Percentiles rank a stretch among this genome's conserved stretches.
Evolutionary conservation across 352 stramenopile genomes (phyloP).

Genomic region (Phytophthora ramorum): DNA sequence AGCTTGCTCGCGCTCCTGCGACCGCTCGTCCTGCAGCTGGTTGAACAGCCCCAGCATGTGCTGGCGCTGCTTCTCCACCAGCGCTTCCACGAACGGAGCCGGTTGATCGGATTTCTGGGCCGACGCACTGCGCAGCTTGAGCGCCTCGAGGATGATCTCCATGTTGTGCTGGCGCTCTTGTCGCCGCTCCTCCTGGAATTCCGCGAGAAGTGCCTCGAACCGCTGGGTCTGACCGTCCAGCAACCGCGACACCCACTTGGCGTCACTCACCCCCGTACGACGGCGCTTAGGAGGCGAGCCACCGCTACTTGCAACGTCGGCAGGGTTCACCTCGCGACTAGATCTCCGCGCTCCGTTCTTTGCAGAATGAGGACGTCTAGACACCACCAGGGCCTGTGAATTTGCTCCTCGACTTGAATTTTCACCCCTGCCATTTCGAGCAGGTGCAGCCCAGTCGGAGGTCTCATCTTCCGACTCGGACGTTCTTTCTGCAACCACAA

Average conservation of each 20-base stretch:
- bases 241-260: constrained; percentile 44
- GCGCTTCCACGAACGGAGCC: constrained; percentile 35
- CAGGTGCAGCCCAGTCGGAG: constrained; percentile 12
- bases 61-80: constrained; percentile 49
- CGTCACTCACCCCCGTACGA: constrained; percentile 33
- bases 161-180: constrained; percentile 50
- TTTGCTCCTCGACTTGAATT: constrained; percentile 22
- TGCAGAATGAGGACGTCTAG: constrained; percentile 6
- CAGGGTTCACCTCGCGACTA: constrained; percentile 16
- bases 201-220: constrained; percentile 41
- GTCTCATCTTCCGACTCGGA: constrained; percentile 16
- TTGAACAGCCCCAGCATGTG: constrained; percentile 45
- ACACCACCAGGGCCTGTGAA: constrained; percentile 3
- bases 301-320: background rate
- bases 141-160: constrained; percentile 48
- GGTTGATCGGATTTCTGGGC: constrained; percentile 33
- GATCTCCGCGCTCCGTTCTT: constrained; percentile 16
- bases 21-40: constrained; percentile 44
- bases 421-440: constrained; percentile 18
- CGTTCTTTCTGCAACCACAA: constrained; percentile 26
- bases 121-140: constrained; percentile 36
- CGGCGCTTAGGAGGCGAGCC: constrained; percentile 23
- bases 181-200: constrained; percentile 51
- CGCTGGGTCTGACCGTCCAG: constrained; percentile 43
- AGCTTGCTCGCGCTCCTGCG: constrained; percentile 43